A percentile compares a stretch with the other conserved stretches of the same genome.
Conservation (phyloP, 805 yeast genomes). For the Starmerella apis region DNA sequence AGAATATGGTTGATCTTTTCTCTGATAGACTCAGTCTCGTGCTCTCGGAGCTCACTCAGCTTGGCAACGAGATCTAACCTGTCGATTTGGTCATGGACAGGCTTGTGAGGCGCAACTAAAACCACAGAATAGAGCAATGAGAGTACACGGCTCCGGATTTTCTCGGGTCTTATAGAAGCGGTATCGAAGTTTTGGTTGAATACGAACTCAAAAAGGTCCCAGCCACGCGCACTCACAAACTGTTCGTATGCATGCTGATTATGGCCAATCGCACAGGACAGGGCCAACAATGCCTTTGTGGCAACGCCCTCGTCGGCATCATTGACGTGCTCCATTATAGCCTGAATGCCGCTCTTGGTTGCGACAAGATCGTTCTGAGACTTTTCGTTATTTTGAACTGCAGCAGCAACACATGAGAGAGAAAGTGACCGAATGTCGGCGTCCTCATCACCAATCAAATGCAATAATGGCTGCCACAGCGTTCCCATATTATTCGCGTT, state of each 20-base stretch:
- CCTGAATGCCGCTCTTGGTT: slow-evolving; percentile 28
- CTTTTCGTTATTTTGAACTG: slow-evolving; percentile 80
- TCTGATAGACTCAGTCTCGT: slow-evolving; percentile 3
- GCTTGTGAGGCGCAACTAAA: slow-evolving; percentile 13
- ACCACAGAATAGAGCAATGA: slow-evolving; percentile 19
- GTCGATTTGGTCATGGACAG: slow-evolving; percentile 15
- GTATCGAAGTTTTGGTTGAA: slow-evolving; percentile 16
- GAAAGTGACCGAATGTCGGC: slow-evolving; percentile 46
- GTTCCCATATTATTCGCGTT: slow-evolving; percentile 88
- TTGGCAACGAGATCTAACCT: slow-evolving; percentile 5
- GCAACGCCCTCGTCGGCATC: slow-evolving; percentile 33
- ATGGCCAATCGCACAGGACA: slow-evolving; percentile 65
- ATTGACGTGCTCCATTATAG: slow-evolving; percentile 26
- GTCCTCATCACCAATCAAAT: slow-evolving; percentile 39
- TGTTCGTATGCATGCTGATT: slow-evolving; percentile 43
- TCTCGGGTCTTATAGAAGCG: slow-evolving; percentile 5
- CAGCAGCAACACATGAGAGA: slow-evolving; percentile 72
- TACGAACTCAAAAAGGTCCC: slow-evolving; percentile 40
- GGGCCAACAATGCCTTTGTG: slow-evolving; percentile 64
- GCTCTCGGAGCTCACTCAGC: background rate
- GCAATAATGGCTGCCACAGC: slow-evolving; percentile 68
- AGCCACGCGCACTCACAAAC: slow-evolving; percentile 53
- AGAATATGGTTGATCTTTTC: slow-evolving; percentile 20
- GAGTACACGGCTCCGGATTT: slow-evolving; percentile 17
- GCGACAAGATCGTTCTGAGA: slow-evolving; percentile 53